Evolutionary conservation across 176 grass and related monocot genomes (phyloP).

Genomic region (Phyllostachys edulis): DNA sequence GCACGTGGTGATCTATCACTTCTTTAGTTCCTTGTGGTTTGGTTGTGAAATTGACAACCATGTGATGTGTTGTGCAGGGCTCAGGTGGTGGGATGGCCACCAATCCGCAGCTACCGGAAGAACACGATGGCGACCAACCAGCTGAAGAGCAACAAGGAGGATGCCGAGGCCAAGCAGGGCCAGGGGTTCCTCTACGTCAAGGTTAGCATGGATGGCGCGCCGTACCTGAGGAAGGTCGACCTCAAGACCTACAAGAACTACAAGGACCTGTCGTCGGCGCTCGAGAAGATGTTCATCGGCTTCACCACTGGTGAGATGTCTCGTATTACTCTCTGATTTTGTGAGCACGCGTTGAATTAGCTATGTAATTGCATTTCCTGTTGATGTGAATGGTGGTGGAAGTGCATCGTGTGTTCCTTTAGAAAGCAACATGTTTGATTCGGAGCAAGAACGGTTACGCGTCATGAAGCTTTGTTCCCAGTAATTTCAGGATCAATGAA

Average conservation of each 20-base stretch:
- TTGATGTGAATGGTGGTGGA: slow-evolving; percentile 1
- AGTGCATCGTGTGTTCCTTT: background rate
- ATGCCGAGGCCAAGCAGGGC: slow-evolving; percentile 51
- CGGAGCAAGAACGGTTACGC: background rate
- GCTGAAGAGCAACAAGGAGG: slow-evolving; percentile 59
- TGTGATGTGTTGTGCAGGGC: slow-evolving; percentile 51
- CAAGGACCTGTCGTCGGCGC: slow-evolving; percentile 78
- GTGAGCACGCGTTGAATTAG: background rate
- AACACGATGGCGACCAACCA: slow-evolving; percentile 79
- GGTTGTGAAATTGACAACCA: slow-evolving; percentile 1
- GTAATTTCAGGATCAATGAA: background rate
- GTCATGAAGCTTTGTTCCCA: background rate
- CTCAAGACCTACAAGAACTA: slow-evolving; percentile 83
- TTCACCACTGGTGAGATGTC: slow-evolving; percentile 73
- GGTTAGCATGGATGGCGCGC: slow-evolving; percentile 93
- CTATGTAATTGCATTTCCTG: slow-evolving; percentile 1
- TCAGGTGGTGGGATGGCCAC: slow-evolving; percentile 96
- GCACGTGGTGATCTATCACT: slow-evolving; percentile 14
- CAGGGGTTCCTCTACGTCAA: slow-evolving; percentile 74
- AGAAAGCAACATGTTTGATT: background rate
- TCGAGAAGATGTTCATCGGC: slow-evolving; percentile 93
- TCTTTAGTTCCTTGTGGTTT: background rate
- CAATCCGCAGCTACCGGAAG: slow-evolving; percentile 87
- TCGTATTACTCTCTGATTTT: background rate
- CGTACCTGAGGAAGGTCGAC: slow-evolving; percentile 92